A percentile compares a stretch with the other conserved stretches of the same genome.
Evolutionary conservation across 371 early-diverging fungal genomes (phyloP).

Genomic region (Mucor racemosus): DNA sequence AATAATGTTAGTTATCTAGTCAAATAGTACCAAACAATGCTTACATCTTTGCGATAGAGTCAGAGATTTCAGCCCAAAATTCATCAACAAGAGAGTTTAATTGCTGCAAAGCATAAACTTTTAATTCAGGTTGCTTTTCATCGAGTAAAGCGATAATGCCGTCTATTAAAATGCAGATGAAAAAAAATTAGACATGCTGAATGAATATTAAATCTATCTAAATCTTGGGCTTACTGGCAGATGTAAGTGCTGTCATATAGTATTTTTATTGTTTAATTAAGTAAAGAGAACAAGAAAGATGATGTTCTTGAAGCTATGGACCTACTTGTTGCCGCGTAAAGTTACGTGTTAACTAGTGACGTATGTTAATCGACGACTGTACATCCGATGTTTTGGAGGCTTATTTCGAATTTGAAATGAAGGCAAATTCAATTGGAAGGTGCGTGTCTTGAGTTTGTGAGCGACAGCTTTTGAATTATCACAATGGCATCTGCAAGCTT

Average conservation of each 20-base stretch:
- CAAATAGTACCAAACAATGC: background rate
- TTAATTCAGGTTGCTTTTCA: constrained; percentile 89
- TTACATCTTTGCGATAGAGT: constrained; percentile 92
- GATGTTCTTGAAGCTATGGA: background rate
- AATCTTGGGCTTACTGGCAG: constrained; percentile 44
- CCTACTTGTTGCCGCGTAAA: constrained; percentile 10
- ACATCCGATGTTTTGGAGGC: constrained; percentile 1
- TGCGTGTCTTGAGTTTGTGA: background rate
- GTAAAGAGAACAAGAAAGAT: constrained; percentile 10
- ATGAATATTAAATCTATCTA: background rate
- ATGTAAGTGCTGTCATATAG: constrained; percentile 52
- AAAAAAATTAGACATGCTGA: background rate
- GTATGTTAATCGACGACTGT: constrained; percentile 4
- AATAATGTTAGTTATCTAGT: background rate
- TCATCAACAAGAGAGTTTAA: constrained; percentile 88
- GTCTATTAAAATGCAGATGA: constrained; percentile 51
- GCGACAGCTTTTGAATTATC: background rate
- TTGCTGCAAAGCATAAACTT: constrained; percentile 89
- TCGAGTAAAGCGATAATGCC: constrained; percentile 93
- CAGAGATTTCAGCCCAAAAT: constrained; percentile 98
- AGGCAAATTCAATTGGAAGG: background rate
- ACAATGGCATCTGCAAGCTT: constrained; percentile 34
- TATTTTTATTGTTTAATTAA: background rate
- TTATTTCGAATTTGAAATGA: constrained; percentile 2
- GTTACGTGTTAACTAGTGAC: constrained; percentile 16